A percentile compares a stretch with the other conserved stretches of the same genome.
Conservation (phyloP, 2,329 filamentous ascomycete species). For the Fusarium sp. region DNA sequence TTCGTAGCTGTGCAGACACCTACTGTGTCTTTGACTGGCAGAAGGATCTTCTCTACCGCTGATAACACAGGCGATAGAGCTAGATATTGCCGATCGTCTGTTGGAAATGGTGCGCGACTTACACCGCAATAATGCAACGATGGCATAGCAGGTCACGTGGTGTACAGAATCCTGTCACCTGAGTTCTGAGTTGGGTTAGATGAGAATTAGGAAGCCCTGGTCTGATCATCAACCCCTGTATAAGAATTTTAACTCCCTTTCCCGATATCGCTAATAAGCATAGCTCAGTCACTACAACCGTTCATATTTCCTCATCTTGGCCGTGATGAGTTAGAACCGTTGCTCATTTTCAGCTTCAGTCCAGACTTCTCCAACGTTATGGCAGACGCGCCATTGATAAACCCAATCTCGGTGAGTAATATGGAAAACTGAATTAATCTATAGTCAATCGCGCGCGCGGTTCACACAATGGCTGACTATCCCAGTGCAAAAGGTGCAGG, state of each 20-base stretch:
- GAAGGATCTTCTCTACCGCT: too few relatives aligned
- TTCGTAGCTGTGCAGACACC: too few relatives aligned
- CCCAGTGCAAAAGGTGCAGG: not conserved
- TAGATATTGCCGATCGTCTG: too few relatives aligned
- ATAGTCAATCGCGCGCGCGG: not conserved
- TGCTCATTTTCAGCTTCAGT: not conserved
- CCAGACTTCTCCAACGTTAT: not conserved
- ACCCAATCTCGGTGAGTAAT: not conserved
- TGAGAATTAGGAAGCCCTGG: not conserved
- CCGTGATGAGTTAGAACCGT: not conserved
- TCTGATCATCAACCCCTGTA: not conserved
- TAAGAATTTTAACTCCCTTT: not conserved
- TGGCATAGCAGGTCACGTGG: too few relatives aligned
- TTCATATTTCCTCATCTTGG: not conserved
- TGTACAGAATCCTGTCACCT: not conserved
- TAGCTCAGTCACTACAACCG: not conserved
- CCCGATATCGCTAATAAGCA: not conserved
- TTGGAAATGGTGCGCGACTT: too few relatives aligned
- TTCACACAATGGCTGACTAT: not conserved
- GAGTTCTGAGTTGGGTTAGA: not conserved
- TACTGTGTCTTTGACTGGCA: too few relatives aligned
- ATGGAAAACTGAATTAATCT: not conserved
- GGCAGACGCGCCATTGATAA: not conserved
- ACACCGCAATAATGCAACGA: too few relatives aligned
- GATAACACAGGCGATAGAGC: too few relatives aligned